A percentile compares a stretch with the other conserved stretches of the same genome.
These are phyloP conservation scores for Periconia sp. DNA, from an alignment of 2,329 filamentous ascomycete genomes.

Conservation along the genomic window DNA sequence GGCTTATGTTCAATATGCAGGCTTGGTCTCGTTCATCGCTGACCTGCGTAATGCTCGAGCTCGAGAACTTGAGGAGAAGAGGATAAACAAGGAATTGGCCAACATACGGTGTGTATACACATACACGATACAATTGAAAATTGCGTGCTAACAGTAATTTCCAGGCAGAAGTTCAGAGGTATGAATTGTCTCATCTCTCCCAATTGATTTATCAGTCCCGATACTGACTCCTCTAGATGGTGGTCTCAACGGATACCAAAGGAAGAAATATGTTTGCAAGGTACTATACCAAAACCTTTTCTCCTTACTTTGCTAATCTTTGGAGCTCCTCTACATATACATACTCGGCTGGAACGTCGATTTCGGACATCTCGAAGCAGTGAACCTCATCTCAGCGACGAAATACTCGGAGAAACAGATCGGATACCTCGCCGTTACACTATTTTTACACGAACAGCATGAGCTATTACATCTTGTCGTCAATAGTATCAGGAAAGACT, in stretches of 20 bases:
- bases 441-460: slow-evolving; percentile 97
- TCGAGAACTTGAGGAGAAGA: slow-evolving; percentile 95
- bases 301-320: slow-evolving; percentile 1
- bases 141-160: slow-evolving; percentile 31
- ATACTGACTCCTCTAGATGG: slow-evolving; percentile 65
- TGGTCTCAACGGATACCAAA: slow-evolving; percentile 93
- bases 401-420: slow-evolving; percentile 99
- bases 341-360: slow-evolving; percentile 99
- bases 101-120: slow-evolving; percentile 76
- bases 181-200: slow-evolving; percentile 6
- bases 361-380: slow-evolving; percentile 96
- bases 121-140: slow-evolving; percentile 5
- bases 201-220: slow-evolving; percentile 16
- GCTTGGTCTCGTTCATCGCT: slow-evolving; percentile 97
- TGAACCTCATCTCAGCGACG: slow-evolving; percentile 93
- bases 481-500: slow-evolving; percentile 96
- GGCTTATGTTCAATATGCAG: slow-evolving; percentile 48
- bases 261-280: slow-evolving; percentile 99
- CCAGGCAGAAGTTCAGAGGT: slow-evolving; percentile 91
- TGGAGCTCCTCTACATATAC: slow-evolving; percentile 90
- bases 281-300: slow-evolving; percentile 47
- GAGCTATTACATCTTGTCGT: slow-evolving; percentile 95
- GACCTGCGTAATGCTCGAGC: slow-evolving; percentile 94
- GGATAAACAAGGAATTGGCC: slow-evolving; percentile 98
- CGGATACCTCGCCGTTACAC: slow-evolving; percentile 94